These are phyloP conservation scores for Tremellales sp. DNA, from an alignment of 1,284 basidiomycete species.

Conservation along the genomic window DNA sequence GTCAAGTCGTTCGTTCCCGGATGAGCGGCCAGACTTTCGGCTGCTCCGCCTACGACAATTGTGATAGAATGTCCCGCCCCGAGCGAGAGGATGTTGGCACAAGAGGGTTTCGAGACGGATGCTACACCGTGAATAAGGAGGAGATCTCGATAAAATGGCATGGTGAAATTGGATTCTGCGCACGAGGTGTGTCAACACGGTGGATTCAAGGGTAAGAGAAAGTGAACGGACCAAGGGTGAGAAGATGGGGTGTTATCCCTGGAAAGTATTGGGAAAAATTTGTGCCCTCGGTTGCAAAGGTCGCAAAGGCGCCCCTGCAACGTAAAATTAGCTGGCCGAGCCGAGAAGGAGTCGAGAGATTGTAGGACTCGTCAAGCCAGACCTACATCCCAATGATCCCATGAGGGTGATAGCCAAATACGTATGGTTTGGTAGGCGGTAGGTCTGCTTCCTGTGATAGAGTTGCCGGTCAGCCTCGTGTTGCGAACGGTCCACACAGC, in stretches of 20 bases:
- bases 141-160: conserved; percentile 91
- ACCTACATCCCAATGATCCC: conserved; percentile 90
- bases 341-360: conserved; percentile 1
- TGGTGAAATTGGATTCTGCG: conserved; percentile 71
- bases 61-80: conserved; percentile 73
- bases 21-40: conserved; percentile 86
- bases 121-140: conserved; percentile 80
- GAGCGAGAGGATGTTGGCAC: conserved; percentile 76
- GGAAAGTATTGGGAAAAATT: conserved; percentile 90
- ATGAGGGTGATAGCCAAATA: conserved; percentile 97
- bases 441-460: conserved; percentile 72
- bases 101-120: conserved; percentile 85
- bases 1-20: conserved; percentile 90
- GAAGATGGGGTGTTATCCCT: conserved; percentile 84
- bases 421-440: conserved; percentile 83
- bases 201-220: conserved; percentile 18
- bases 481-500: background rate
- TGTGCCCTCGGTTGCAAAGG: conserved; percentile 90
- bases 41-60: conserved; percentile 95
- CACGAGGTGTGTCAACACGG: background rate
- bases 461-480: background rate
- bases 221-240: conserved; percentile 63
- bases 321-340: conserved; percentile 2
- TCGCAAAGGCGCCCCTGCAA: conserved; percentile 80
- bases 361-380: background rate